A percentile compares a stretch with the other conserved stretches of the same genome.
Evolutionary conservation across 352 stramenopile genomes (phyloP).

Genomic region (Blastocystis sp.): DNA sequence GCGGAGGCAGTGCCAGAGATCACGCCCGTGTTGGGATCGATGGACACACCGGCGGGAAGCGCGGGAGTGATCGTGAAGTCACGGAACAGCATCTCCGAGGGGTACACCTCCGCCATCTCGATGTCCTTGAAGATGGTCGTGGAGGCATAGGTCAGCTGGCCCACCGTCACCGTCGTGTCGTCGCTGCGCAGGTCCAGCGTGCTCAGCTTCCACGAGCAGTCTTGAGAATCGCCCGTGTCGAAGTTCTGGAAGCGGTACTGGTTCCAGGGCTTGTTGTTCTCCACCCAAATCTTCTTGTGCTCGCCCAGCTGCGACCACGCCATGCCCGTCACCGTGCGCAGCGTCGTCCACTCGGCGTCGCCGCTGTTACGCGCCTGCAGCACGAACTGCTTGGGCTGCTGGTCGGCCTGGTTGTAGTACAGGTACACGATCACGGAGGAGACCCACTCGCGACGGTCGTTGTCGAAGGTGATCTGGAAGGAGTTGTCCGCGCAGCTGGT

Average conservation of each 20-base stretch:
- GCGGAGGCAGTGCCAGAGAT: constrained; percentile 26
- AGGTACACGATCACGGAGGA: background rate
- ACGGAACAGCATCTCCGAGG: background rate
- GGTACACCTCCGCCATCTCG: constrained; percentile 42
- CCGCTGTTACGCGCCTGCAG: background rate
- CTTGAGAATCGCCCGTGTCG: background rate
- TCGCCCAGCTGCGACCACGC: too few species aligned
- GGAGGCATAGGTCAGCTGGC: background rate
- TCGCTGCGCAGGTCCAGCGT: background rate
- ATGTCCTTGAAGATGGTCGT: constrained; percentile 41
- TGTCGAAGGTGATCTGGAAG: background rate
- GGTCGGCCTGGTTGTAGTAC: background rate
- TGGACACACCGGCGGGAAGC: constrained; percentile 9
- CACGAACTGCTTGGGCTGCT: background rate
- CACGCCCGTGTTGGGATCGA: constrained; percentile 10
- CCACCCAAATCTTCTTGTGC: too few species aligned
- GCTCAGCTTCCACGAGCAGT: constrained; percentile 24
- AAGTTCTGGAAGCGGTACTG: background rate
- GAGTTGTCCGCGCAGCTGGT: background rate
- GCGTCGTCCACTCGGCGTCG: background rate
- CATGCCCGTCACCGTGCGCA: background rate
- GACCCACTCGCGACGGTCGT: constrained; percentile 1
- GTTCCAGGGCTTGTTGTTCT: too few species aligned
- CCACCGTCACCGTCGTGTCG: background rate
- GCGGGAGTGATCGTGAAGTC: constrained; percentile 2